Percentiles rank a stretch among this genome's conserved stretches.
phyloP scores from a whole-genome alignment of 352 stramenopile species.

The Pythium angustatum region DNA sequence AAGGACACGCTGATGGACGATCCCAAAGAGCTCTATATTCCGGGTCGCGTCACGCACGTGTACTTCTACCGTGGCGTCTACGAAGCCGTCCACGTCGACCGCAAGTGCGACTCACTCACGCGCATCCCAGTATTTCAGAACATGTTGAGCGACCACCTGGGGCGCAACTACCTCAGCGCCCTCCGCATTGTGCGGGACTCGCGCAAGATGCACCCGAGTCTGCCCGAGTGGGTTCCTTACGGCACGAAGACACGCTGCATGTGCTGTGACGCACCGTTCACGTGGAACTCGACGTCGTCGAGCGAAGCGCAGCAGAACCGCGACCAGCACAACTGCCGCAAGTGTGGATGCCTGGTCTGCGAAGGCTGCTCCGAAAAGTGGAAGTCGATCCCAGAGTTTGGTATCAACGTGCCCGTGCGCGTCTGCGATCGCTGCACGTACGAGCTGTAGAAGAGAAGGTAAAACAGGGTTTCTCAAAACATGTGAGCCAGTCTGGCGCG shows the following conservation, averaged over 20 bases:
- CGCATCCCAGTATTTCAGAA: slow-evolving; percentile 85
- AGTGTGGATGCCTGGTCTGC: slow-evolving; percentile 78
- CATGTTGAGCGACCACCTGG: slow-evolving; percentile 85
- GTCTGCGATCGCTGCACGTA: slow-evolving; percentile 89
- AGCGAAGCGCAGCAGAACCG: slow-evolving; percentile 88
- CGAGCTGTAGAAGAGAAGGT: slow-evolving; percentile 43
- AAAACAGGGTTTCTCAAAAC: not conserved
- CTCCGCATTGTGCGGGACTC: slow-evolving; percentile 78
- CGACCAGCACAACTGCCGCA: slow-evolving; percentile 90
- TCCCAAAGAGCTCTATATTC: slow-evolving; percentile 79
- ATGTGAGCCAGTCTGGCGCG: not conserved
- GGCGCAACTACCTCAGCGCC: slow-evolving; percentile 77
- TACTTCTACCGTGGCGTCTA: slow-evolving; percentile 83
- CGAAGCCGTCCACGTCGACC: slow-evolving; percentile 79
- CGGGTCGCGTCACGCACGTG: slow-evolving; percentile 71
- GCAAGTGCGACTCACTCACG: slow-evolving; percentile 65
- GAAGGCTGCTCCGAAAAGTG: slow-evolving; percentile 85
- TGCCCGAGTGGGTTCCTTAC: slow-evolving; percentile 78
- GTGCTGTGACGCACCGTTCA: slow-evolving; percentile 88
- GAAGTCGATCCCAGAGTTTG: slow-evolving; percentile 84
- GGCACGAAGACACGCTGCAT: slow-evolving; percentile 85
- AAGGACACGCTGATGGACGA: slow-evolving; percentile 54
- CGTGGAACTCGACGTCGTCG: slow-evolving; percentile 89
- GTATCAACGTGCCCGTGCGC: slow-evolving; percentile 82
- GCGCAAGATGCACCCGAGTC: slow-evolving; percentile 47